These are phyloP conservation scores for Xerocomus nothofagi DNA, from an alignment of 1,284 basidiomycete species.

Conservation along the genomic window DNA sequence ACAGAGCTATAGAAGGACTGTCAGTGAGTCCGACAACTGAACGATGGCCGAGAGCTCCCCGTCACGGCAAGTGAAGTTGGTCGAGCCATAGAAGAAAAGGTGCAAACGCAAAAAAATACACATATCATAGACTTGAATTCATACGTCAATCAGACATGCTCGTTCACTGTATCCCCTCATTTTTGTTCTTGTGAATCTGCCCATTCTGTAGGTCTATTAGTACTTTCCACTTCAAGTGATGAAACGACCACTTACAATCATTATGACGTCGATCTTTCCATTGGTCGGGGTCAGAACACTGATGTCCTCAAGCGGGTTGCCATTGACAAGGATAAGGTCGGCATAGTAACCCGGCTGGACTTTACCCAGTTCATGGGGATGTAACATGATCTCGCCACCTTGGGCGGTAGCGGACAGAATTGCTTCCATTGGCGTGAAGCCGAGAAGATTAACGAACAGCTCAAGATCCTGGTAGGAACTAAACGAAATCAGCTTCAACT, in stretches of 20 bases:
- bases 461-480: slow-evolving; percentile 39
- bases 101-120: too few species aligned
- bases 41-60: too few species aligned
- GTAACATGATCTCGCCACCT: slow-evolving; percentile 39
- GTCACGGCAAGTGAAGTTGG: too few species aligned
- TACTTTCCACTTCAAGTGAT: background rate
- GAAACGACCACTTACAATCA: slow-evolving; percentile 25
- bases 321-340: slow-evolving; percentile 36
- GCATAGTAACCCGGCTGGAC: slow-evolving; percentile 38
- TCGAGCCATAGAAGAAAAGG: too few species aligned
- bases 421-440: slow-evolving; percentile 37
- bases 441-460: slow-evolving; percentile 38
- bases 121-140: too few species aligned
- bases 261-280: slow-evolving; percentile 30
- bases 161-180: background rate
- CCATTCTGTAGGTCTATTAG: slow-evolving; percentile 27
- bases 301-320: slow-evolving; percentile 37
- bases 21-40: too few species aligned
- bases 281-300: slow-evolving; percentile 31
- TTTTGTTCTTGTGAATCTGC: slow-evolving; percentile 24
- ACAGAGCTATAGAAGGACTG: too few species aligned
- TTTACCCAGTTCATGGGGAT: slow-evolving; percentile 37
- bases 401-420: slow-evolving; percentile 38
- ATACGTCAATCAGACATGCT: too few species aligned
- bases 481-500: slow-evolving; percentile 6